Conservation (phyloP, 2,329 filamentous ascomycete genomes). For the Colletotrichum orbiculare region DNA sequence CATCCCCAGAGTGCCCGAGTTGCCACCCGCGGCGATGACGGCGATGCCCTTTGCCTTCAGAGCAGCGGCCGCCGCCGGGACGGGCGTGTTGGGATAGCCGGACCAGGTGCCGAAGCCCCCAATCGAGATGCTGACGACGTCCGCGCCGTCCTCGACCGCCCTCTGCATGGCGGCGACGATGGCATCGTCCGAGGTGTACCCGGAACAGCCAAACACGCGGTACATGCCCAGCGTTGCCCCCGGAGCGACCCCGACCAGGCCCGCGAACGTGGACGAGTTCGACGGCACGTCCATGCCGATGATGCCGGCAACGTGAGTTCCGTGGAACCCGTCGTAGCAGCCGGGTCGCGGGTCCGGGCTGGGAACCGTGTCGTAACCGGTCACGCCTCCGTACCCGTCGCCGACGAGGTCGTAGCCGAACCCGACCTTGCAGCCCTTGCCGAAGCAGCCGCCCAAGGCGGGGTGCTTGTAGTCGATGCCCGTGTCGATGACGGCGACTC, state of each 20-base stretch:
- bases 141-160: conserved; percentile 42
- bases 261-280: conserved; percentile 14
- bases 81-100: conserved; percentile 11
- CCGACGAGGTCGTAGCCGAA: conserved; percentile 47
- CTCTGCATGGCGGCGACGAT: conserved; percentile 43
- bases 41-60: conserved; percentile 65
- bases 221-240: conserved; percentile 41
- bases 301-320: conserved; percentile 41
- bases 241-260: conserved; percentile 41
- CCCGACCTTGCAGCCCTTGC: conserved; percentile 58
- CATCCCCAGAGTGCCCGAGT: conserved; percentile 56
- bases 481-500: conserved; percentile 43
- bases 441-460: conserved; percentile 63
- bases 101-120: conserved; percentile 28
- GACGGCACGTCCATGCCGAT: conserved; percentile 30
- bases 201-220: conserved; percentile 38
- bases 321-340: conserved; percentile 43
- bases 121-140: conserved; percentile 44
- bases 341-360: conserved; percentile 38
- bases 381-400: background rate
- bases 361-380: conserved; percentile 7
- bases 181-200: conserved; percentile 35
- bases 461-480: conserved; percentile 63
- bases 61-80: conserved; percentile 56
- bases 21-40: conserved; percentile 63